Percentiles rank a stretch among this genome's conserved stretches.
Evolutionary conservation across 805 yeast genomes (phyloP).

Genomic region (Dipodascus geniculatus): DNA sequence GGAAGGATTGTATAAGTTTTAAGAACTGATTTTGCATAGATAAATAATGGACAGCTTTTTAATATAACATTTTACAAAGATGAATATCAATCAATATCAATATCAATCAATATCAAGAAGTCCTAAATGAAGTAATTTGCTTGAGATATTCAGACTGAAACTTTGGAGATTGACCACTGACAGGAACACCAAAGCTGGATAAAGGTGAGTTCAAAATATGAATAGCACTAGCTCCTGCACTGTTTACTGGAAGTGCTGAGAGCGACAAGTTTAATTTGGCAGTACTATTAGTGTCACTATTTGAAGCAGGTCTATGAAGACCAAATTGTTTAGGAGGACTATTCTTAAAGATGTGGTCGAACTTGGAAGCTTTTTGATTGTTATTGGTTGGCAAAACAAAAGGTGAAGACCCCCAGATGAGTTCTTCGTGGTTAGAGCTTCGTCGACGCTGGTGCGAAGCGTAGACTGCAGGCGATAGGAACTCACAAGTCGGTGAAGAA

Average conservation of each 20-base stretch:
- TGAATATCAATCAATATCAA: background rate
- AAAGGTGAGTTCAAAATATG: background rate
- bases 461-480: background rate
- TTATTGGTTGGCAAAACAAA: background rate
- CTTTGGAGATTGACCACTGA: background rate
- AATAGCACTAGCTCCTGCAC: slow-evolving; percentile 1
- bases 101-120: background rate
- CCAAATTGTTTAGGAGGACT: background rate
- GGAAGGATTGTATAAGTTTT: background rate
- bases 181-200: slow-evolving; percentile 1
- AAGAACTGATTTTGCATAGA: background rate
- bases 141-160: background rate
- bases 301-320: too few relatives aligned
- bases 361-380: background rate
- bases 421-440: background rate
- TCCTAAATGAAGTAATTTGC: background rate
- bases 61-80: too few relatives aligned
- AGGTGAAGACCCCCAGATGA: background rate
- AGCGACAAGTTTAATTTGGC: background rate
- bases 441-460: background rate
- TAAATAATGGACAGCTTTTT: background rate
- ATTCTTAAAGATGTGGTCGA: background rate
- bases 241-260: background rate
- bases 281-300: background rate
- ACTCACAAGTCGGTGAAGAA: background rate